A percentile compares a stretch with the other conserved stretches of the same genome.
Evolutionary conservation across 2,329 filamentous ascomycete species (phyloP).

Genomic region (Hypoxylon sp.): DNA sequence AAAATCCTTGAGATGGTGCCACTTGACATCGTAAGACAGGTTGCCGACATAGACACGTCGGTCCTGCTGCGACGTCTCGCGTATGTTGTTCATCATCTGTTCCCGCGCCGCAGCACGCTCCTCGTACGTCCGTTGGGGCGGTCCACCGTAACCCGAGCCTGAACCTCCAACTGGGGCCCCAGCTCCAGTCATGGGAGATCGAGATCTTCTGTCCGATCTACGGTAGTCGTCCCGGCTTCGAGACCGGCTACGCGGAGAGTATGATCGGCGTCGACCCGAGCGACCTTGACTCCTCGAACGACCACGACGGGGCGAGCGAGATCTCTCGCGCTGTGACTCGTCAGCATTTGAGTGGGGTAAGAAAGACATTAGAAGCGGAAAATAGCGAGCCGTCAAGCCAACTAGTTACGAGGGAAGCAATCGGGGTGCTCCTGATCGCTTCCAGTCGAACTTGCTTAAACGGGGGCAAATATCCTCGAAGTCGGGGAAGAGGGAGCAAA

Average conservation of each 20-base stretch:
- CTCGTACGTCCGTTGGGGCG: slow-evolving; percentile 82
- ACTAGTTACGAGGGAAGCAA: slow-evolving; percentile 22
- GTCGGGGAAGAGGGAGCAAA: slow-evolving; percentile 1
- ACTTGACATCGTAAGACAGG: slow-evolving; percentile 99
- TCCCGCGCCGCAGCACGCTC: slow-evolving; percentile 87
- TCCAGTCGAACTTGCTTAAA: slow-evolving; percentile 7
- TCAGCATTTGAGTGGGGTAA: slow-evolving; percentile 50
- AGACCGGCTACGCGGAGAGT: slow-evolving; percentile 83
- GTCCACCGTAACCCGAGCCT: slow-evolving; percentile 73
- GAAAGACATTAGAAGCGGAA: slow-evolving; percentile 38
- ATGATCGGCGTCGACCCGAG: slow-evolving; percentile 77
- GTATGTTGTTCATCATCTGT: slow-evolving; percentile 94
- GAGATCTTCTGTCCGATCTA: slow-evolving; percentile 79
- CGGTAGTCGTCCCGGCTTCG: slow-evolving; percentile 83
- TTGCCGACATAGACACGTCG: slow-evolving; percentile 99
- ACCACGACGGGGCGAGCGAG: slow-evolving; percentile 80
- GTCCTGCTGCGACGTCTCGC: slow-evolving; percentile 97
- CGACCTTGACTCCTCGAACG: slow-evolving; percentile 87
- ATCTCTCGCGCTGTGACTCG: slow-evolving; percentile 80
- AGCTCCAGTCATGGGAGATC: slow-evolving; percentile 87
- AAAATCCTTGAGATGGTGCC: slow-evolving; percentile 99
- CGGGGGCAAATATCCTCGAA: background rate
- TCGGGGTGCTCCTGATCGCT: slow-evolving; percentile 6
- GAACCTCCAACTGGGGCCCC: slow-evolving; percentile 77
- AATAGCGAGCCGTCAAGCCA: slow-evolving; percentile 24